Conservation (phyloP, 148 eudicot species). For the Rheum nobile region DNA sequence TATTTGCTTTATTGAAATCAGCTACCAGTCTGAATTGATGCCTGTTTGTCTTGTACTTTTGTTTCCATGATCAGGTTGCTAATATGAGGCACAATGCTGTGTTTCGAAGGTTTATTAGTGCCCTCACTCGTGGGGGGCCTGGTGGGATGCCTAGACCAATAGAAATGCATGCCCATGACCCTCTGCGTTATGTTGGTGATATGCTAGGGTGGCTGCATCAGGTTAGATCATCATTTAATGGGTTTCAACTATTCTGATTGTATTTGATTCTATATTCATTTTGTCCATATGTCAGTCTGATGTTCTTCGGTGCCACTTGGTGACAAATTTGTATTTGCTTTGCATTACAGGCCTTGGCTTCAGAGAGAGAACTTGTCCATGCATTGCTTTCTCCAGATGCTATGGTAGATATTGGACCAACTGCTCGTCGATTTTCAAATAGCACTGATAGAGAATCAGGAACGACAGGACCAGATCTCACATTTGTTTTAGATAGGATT, state of each 20-base stretch:
- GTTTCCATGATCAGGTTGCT: constrained; percentile 49
- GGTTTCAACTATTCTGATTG: background rate
- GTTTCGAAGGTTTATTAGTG: constrained; percentile 91
- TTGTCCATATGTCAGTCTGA: background rate
- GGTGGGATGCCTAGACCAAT: constrained; percentile 98
- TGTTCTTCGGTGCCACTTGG: background rate
- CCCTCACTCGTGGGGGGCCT: constrained; percentile 99
- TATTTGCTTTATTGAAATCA: too few relatives aligned
- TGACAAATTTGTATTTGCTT: background rate
- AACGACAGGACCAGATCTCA: constrained; percentile 71
- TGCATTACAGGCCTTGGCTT: constrained; percentile 73
- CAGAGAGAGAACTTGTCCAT: constrained; percentile 97
- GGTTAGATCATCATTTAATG: constrained; percentile 26
- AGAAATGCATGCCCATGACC: constrained; percentile 99
- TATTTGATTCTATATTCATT: background rate
- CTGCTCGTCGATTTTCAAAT: constrained; percentile 56
- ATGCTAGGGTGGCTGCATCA: constrained; percentile 99
- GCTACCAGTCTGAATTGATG: background rate
- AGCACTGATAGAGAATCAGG: constrained; percentile 40
- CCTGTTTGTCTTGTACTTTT: background rate
- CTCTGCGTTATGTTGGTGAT: constrained; percentile 94
- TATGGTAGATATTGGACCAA: constrained; percentile 61
- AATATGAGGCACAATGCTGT: constrained; percentile 96
- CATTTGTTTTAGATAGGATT: constrained; percentile 94
- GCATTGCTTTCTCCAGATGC: constrained; percentile 91